Conservation (phyloP, 2,329 filamentous ascomycete genomes). For the Corinectria fuckeliana region DNA sequence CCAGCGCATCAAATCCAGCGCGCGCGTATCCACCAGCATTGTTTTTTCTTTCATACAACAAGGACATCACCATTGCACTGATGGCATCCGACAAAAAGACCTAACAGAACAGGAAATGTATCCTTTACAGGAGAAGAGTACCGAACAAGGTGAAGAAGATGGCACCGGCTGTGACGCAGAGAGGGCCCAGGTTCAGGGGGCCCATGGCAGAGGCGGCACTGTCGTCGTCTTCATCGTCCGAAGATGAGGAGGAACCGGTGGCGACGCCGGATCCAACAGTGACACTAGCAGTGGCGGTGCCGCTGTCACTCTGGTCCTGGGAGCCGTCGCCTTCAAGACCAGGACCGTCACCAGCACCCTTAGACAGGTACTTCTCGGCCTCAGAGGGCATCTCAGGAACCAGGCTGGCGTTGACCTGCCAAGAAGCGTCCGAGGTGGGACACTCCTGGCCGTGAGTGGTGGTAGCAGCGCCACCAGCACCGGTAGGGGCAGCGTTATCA, state of each 20-base stretch:
- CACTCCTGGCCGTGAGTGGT: constrained; percentile 56
- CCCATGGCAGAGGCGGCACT: constrained; percentile 40
- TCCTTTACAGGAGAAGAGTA: constrained; percentile 47
- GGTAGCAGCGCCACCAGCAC: constrained; percentile 55
- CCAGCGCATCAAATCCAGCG: constrained; percentile 34
- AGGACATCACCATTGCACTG: constrained; percentile 3
- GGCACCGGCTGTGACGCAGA: constrained; percentile 46
- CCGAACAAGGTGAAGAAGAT: constrained; percentile 48
- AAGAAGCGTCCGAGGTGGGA: constrained; percentile 55
- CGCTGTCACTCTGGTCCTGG: constrained; percentile 56
- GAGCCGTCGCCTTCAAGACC: constrained; percentile 61
- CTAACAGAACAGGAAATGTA: constrained; percentile 3
- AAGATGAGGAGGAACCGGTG: constrained; percentile 28
- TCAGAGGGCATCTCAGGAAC: constrained; percentile 59
- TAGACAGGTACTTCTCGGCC: constrained; percentile 60
- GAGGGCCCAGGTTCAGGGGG: constrained; percentile 39
- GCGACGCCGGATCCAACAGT: constrained; percentile 43
- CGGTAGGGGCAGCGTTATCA: constrained; percentile 58
- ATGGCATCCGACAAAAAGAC: constrained; percentile 17
- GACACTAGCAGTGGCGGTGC: constrained; percentile 53
- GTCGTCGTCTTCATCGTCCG: constrained; percentile 37
- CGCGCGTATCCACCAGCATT: constrained; percentile 23
- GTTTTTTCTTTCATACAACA: constrained; percentile 33
- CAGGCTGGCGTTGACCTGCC: constrained; percentile 57
- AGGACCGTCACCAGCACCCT: constrained; percentile 60